phyloP scores from a whole-genome alignment of 164 flowering plant genomes.

The Hamamelis virginiana region DNA sequence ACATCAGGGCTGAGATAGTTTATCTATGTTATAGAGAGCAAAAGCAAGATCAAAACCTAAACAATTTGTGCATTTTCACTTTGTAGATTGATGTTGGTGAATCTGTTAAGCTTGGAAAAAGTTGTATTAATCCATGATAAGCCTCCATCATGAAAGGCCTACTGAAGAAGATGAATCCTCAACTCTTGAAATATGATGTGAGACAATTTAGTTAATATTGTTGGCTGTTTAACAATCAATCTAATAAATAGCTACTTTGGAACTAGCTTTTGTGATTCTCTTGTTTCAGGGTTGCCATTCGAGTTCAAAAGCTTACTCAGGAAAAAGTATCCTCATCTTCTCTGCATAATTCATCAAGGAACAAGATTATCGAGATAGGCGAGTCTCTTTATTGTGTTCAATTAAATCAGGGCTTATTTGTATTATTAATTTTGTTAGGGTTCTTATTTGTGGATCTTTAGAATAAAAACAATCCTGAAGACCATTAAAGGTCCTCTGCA shows the following conservation, averaged over 20 bases:
- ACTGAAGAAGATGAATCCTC: slow-evolving; percentile 44
- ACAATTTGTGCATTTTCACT: slow-evolving; percentile 8
- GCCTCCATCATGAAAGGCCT: slow-evolving; percentile 45
- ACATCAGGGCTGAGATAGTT: slow-evolving; percentile 63
- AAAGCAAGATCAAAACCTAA: not conserved
- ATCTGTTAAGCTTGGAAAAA: slow-evolving; percentile 20
- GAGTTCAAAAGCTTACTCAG: slow-evolving; percentile 54
- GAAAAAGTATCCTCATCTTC: slow-evolving; percentile 60
- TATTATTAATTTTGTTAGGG: no score
- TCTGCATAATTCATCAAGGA: slow-evolving; percentile 57
- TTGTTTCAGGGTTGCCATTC: slow-evolving; percentile 73
- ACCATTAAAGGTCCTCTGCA: no score
- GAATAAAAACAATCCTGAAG: no score
- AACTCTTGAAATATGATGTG: slow-evolving; percentile 64
- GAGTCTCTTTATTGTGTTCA: no score
- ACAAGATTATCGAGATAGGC: slow-evolving; percentile 83
- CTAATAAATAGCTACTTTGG: not conserved
- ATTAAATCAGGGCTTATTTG: no score
- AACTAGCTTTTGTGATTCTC: not conserved
- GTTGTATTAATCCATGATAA: slow-evolving; percentile 72
- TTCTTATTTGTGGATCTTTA: no score
- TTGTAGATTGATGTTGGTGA: slow-evolving; percentile 33
- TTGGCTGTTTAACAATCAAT: slow-evolving; percentile 1
- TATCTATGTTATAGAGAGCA: slow-evolving; percentile 31
- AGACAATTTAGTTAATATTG: slow-evolving; percentile 22